These are phyloP conservation scores for Herpetospermum pedunculosum DNA, from an alignment of 306 rosid genomes.

Conservation along the genomic window DNA sequence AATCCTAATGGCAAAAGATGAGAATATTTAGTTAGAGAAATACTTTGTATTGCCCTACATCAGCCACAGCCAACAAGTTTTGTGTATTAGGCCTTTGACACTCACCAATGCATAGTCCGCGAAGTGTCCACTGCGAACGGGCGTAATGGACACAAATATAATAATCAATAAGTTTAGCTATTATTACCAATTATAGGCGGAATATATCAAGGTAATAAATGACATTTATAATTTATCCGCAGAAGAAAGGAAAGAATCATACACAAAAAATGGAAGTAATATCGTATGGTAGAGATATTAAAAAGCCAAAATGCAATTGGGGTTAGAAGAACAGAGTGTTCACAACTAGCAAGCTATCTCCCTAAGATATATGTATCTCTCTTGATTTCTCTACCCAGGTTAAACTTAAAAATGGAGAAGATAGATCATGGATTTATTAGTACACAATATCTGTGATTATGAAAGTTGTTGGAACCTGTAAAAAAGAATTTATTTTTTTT, in stretches of 20 bases:
- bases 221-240: background rate
- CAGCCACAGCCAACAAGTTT: background rate
- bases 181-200: background rate
- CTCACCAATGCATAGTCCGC: slow-evolving; percentile 92
- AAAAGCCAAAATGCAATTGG: background rate
- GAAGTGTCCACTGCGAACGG: slow-evolving; percentile 74
- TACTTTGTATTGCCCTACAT: background rate
- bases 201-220: background rate
- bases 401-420: background rate
- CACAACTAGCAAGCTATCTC: background rate
- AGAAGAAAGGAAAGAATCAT: too few relatives aligned
- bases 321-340: background rate
- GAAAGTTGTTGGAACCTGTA: background rate
- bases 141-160: background rate
- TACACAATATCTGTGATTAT: background rate
- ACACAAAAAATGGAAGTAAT: background rate
- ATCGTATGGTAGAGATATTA: too few relatives aligned
- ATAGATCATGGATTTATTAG: background rate
- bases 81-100: background rate
- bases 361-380: background rate
- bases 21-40: background rate
- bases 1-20: slow-evolving; percentile 40
- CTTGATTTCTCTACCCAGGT: background rate
- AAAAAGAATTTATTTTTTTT: too few relatives aligned
- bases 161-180: background rate